phyloP scores from a whole-genome alignment of 768 basidiomycete genomes.

The Xerocomellus chrysenteron region DNA sequence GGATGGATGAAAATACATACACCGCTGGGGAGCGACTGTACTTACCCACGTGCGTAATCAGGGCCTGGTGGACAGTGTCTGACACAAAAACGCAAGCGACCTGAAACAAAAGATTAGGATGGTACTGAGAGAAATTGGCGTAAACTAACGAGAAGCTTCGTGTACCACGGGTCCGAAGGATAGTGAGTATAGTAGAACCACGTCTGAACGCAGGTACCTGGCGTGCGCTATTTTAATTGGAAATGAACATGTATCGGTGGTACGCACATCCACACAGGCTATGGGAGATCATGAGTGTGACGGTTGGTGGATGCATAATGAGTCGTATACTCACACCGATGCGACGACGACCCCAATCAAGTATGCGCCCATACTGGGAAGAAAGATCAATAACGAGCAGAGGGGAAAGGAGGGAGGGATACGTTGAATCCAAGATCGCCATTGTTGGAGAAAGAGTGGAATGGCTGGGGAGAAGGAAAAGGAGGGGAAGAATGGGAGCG shows the following conservation, averaged over 20 bases:
- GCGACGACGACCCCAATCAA: conserved; percentile 51
- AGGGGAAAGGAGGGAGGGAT: conserved; percentile 1
- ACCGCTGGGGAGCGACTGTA: not conserved
- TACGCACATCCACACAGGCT: conserved; percentile 53
- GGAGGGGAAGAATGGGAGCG: not conserved
- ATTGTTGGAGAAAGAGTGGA: not conserved
- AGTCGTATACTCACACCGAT: conserved; percentile 38
- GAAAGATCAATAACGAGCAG: not conserved
- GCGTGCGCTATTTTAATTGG: not conserved
- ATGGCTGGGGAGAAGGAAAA: not conserved
- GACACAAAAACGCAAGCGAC: conserved; percentile 48
- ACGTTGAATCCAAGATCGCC: conserved; percentile 35
- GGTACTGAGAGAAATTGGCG: not conserved
- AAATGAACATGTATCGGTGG: not conserved
- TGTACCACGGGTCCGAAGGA: conserved; percentile 50
- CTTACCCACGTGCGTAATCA: conserved; percentile 53
- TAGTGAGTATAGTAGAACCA: conserved; percentile 55
- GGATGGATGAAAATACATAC: not conserved
- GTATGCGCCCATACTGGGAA: conserved; percentile 46
- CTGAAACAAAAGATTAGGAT: conserved; percentile 29
- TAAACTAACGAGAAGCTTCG: conserved; percentile 44
- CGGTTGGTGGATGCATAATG: not conserved
- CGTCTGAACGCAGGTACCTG: conserved; percentile 55
- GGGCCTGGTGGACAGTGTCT: conserved; percentile 53
- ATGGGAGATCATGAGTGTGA: not conserved